Evolutionary conservation across 139 green algal species (phyloP).

Genomic region (Haematococcus lacustris): DNA sequence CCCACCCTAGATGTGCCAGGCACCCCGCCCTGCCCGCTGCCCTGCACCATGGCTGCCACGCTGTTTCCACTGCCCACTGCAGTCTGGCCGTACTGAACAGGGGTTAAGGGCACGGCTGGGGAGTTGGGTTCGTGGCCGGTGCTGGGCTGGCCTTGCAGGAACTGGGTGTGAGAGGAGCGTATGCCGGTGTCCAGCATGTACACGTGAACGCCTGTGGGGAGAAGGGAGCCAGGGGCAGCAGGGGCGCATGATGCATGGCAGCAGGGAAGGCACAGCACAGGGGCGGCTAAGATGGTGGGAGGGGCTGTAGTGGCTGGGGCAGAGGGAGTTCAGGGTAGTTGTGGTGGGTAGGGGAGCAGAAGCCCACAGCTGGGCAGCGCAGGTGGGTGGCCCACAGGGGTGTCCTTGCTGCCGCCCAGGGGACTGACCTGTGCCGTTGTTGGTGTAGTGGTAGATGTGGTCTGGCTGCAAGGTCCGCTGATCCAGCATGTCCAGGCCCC

Average conservation of each 20-base stretch:
- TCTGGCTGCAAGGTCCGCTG: constrained; percentile 56
- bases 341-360: neutral
- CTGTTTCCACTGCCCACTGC: too few relatives aligned
- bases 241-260: too few relatives aligned
- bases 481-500: constrained; percentile 64
- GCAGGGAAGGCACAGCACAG: neutral
- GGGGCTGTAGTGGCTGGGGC: too few relatives aligned
- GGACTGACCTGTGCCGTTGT: constrained; percentile 6
- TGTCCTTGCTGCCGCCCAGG: neutral
- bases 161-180: constrained; percentile 39
- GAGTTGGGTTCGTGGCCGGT: too few relatives aligned
- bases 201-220: constrained; percentile 41
- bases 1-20: constrained; percentile 8
- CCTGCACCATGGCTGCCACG: too few relatives aligned
- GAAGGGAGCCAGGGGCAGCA: too few relatives aligned
- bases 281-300: too few relatives aligned
- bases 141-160: too few relatives aligned
- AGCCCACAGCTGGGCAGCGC: neutral
- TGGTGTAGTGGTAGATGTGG: constrained; percentile 36
- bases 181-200: constrained; percentile 74
- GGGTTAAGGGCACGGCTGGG: too few relatives aligned
- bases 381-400: neutral
- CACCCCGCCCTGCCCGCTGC: too few relatives aligned
- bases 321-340: neutral
- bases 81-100: too few relatives aligned